Conservation (phyloP, 1,139 yeast species). For the Blastobotrys capitulatus region DNA sequence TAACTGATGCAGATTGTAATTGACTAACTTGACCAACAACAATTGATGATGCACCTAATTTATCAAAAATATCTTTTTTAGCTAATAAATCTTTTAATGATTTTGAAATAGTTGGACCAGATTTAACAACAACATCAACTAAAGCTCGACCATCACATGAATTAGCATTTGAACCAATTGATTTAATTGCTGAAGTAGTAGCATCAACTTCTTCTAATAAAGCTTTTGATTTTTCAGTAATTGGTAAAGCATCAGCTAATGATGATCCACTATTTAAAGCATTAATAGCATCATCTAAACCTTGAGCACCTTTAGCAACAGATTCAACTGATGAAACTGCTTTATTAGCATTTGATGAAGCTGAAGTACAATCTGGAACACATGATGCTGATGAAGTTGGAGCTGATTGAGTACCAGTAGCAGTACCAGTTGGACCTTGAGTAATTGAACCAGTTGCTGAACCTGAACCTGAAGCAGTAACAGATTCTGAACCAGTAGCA, state of each 20-base stretch:
- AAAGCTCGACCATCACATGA: slow-evolving; percentile 7
- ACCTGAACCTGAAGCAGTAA: slow-evolving; percentile 1
- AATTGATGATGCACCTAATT: neutral
- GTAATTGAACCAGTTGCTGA: neutral
- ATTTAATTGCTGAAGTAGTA: slow-evolving; percentile 1
- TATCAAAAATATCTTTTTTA: slow-evolving; percentile 3
- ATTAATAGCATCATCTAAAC: slow-evolving; percentile 3
- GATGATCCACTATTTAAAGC: neutral
- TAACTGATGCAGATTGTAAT: slow-evolving; percentile 4
- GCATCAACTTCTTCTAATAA: slow-evolving; percentile 6
- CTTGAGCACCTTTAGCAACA: neutral
- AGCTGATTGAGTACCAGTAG: slow-evolving; percentile 3
- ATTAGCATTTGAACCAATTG: neutral
- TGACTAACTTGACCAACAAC: neutral
- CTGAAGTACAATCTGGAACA: slow-evolving; percentile 6
- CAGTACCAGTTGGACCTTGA: neutral
- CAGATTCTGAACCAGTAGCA: slow-evolving; percentile 1
- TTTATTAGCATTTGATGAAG: slow-evolving; percentile 2
- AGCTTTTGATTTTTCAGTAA: slow-evolving; percentile 2
- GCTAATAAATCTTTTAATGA: slow-evolving; percentile 3
- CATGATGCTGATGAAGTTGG: slow-evolving; percentile 3
- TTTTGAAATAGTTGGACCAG: neutral
- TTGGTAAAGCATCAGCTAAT: slow-evolving; percentile 11
- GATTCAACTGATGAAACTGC: neutral
- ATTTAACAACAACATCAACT: neutral